These are phyloP conservation scores for Ophiostoma australiae DNA, from an alignment of 2,329 filamentous ascomycete genomes.

Conservation along the genomic window DNA sequence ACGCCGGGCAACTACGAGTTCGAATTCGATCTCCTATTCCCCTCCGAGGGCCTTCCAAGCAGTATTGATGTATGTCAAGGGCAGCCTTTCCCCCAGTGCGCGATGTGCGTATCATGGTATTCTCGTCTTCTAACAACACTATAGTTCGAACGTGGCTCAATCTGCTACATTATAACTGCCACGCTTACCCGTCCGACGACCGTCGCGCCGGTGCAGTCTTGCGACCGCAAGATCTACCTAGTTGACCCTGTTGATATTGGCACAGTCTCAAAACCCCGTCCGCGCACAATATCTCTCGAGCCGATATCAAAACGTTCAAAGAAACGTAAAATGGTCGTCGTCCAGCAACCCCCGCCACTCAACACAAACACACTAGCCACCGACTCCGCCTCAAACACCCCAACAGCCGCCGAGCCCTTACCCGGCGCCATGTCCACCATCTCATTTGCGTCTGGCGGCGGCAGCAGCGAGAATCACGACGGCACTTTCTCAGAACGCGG, in stretches of 20 bases:
- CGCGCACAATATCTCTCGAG: slow-evolving; percentile 80
- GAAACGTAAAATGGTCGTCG: slow-evolving; percentile 52
- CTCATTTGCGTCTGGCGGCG: slow-evolving; percentile 29
- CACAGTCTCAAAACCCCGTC: slow-evolving; percentile 64
- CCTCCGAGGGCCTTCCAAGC: slow-evolving; percentile 57
- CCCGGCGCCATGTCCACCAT: slow-evolving; percentile 18
- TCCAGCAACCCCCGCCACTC: slow-evolving; percentile 38
- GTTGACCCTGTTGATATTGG: slow-evolving; percentile 83
- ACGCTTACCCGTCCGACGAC: slow-evolving; percentile 85
- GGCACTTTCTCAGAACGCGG: slow-evolving; percentile 36
- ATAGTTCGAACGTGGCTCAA: slow-evolving; percentile 90
- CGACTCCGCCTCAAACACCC: background rate
- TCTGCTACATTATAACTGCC: slow-evolving; percentile 85
- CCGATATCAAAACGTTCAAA: slow-evolving; percentile 69
- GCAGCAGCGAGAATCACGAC: slow-evolving; percentile 34
- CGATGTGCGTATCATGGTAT: background rate
- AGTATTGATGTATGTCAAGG: slow-evolving; percentile 66
- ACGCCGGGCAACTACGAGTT: slow-evolving; percentile 74
- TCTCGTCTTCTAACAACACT: background rate
- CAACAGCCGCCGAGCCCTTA: background rate
- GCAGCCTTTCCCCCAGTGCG: background rate
- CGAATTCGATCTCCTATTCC: slow-evolving; percentile 44
- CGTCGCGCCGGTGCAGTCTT: slow-evolving; percentile 72
- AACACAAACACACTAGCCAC: background rate
- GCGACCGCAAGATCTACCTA: slow-evolving; percentile 74